A percentile compares a stretch with the other conserved stretches of the same genome.
Evolutionary conservation across 345 rosid genomes (phyloP).

Genomic region (Lepidium sativum): DNA sequence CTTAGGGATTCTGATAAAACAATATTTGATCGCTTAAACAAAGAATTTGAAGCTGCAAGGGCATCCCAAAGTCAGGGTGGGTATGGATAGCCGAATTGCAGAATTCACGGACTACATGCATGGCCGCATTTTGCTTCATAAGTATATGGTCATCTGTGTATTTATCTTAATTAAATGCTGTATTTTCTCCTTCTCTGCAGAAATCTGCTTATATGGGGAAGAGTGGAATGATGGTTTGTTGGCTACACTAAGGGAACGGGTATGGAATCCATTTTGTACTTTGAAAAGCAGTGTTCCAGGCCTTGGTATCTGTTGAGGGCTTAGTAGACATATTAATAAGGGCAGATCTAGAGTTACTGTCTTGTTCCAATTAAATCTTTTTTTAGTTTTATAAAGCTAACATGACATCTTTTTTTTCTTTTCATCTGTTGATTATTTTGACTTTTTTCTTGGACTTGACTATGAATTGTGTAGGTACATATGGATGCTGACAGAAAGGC

Average conservation of each 20-base stretch:
- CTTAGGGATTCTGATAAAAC: slow-evolving; percentile 86
- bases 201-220: slow-evolving; percentile 67
- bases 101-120: not conserved
- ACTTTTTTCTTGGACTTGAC: slow-evolving; percentile 1
- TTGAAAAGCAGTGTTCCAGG: not conserved
- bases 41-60: slow-evolving; percentile 82
- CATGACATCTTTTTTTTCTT: not conserved
- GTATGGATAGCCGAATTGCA: slow-evolving; percentile 3
- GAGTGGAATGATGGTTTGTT: slow-evolving; percentile 92
- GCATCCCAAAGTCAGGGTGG: slow-evolving; percentile 78
- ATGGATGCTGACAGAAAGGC: slow-evolving; percentile 86
- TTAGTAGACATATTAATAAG: not conserved
- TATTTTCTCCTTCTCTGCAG: slow-evolving; percentile 33
- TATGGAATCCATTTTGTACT: slow-evolving; percentile 27
- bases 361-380: not conserved
- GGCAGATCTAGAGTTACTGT: not conserved
- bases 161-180: not conserved
- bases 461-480: slow-evolving; percentile 55
- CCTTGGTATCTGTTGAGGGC: not conserved
- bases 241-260: slow-evolving; percentile 93
- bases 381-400: not conserved
- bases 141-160: not conserved
- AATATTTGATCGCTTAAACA: slow-evolving; percentile 73
- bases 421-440: not conserved
- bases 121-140: not conserved